Evolutionary conservation across 106 monocot species (phyloP).

Genomic region (Triglochin maritima): DNA sequence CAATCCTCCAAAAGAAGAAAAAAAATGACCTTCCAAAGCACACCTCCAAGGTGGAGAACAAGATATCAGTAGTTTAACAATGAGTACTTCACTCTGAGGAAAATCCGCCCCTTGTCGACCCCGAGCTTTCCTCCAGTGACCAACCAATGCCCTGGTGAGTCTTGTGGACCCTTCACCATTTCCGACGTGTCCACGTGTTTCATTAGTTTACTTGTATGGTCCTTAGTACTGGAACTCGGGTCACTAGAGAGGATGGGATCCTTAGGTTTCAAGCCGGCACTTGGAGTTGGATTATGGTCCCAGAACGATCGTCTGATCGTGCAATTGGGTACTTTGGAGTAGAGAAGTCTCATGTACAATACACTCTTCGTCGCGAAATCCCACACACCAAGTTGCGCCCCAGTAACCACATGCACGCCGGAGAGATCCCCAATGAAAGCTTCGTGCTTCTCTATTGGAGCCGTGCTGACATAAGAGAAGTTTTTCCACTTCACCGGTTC

Average conservation of each 20-base stretch:
- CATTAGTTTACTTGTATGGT: constrained; percentile 27
- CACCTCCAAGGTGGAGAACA: background rate
- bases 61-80: constrained; percentile 68
- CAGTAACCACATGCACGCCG: constrained; percentile 76
- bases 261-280: too few relatives aligned
- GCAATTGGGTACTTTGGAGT: constrained; percentile 69
- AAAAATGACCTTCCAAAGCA: background rate
- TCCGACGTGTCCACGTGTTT: constrained; percentile 71
- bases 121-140: constrained; percentile 91
- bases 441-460: constrained; percentile 72
- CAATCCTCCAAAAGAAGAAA: background rate
- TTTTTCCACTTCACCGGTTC: constrained; percentile 94
- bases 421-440: constrained; percentile 66
- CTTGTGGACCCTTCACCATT: constrained; percentile 67
- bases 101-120: constrained; percentile 80
- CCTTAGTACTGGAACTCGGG: constrained; percentile 27
- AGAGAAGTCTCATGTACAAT: constrained; percentile 70
- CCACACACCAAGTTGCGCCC: constrained; percentile 93
- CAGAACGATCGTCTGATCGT: constrained; percentile 83
- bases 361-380: constrained; percentile 87
- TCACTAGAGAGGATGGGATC: constrained; percentile 11
- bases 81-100: constrained; percentile 83
- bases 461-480: constrained; percentile 91
- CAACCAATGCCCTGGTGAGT: constrained; percentile 86
- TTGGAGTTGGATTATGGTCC: constrained; percentile 52